Percentiles rank a stretch among this genome's conserved stretches.
Conservation (phyloP, 2,329 filamentous ascomycete genomes). For the Nothophoma quercina region DNA sequence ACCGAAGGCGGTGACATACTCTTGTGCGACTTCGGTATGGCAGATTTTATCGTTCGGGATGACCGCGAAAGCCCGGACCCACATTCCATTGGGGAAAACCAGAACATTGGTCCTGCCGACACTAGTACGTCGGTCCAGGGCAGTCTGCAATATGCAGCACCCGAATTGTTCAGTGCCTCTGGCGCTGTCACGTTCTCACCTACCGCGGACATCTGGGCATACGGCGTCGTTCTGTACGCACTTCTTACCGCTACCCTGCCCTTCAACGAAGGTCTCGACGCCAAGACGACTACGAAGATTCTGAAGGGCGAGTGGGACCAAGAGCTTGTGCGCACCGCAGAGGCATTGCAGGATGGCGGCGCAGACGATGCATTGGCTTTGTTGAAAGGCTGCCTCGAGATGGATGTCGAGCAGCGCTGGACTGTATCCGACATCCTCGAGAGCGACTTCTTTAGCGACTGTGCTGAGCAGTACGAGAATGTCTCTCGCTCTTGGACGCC, state of each 20-base stretch:
- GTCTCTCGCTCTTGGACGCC: slow-evolving; percentile 40
- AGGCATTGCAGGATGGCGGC: slow-evolving; percentile 46
- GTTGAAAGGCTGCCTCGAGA: slow-evolving; percentile 66
- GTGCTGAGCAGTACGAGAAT: slow-evolving; percentile 38
- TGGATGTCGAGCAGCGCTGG: slow-evolving; percentile 64
- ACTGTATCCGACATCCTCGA: slow-evolving; percentile 64
- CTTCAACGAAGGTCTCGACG: slow-evolving; percentile 67
- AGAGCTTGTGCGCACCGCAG: slow-evolving; percentile 56
- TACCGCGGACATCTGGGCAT: slow-evolving; percentile 72
- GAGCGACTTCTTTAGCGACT: slow-evolving; percentile 61
- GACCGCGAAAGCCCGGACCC: slow-evolving; percentile 60
- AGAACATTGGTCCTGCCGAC: slow-evolving; percentile 62
- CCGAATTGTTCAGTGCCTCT: slow-evolving; percentile 55
- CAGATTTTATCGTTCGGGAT: slow-evolving; percentile 69
- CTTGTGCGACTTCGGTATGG: slow-evolving; percentile 74
- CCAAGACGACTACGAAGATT: slow-evolving; percentile 67
- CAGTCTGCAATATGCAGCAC: slow-evolving; percentile 64
- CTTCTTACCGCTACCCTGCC: slow-evolving; percentile 68
- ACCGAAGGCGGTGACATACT: slow-evolving; percentile 64
- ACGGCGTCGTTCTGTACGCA: slow-evolving; percentile 69
- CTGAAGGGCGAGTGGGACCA: slow-evolving; percentile 66
- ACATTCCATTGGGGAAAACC: slow-evolving; percentile 50
- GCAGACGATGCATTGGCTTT: slow-evolving; percentile 62
- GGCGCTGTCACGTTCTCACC: slow-evolving; percentile 55
- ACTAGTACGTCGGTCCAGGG: slow-evolving; percentile 66